These are phyloP conservation scores for Candida dajiaensis DNA, from an alignment of 805 yeast species.

Conservation along the genomic window DNA sequence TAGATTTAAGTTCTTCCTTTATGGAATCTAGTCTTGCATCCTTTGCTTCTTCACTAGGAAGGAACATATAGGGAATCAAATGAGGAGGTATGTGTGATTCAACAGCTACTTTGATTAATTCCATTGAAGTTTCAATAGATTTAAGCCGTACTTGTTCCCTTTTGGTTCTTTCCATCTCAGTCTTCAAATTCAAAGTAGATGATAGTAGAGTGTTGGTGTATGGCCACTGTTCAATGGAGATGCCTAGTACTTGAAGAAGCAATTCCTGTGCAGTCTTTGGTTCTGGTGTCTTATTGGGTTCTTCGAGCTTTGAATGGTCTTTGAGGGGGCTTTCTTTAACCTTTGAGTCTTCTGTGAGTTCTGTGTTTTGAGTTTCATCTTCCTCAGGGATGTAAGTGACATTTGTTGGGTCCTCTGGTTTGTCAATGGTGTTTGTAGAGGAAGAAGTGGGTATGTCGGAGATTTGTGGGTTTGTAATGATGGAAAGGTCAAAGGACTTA, in stretches of 20 bases:
- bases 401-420: background rate
- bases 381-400: background rate
- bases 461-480: background rate
- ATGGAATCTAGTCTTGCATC: background rate
- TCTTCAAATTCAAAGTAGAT: conserved; percentile 29
- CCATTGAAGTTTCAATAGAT: conserved; percentile 28
- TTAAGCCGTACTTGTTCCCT: conserved; percentile 29
- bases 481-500: conserved; percentile 10
- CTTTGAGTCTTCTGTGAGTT: background rate
- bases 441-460: background rate
- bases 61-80: conserved; percentile 32
- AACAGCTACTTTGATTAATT: conserved; percentile 31
- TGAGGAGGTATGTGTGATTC: conserved; percentile 31
- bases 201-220: conserved; percentile 32
- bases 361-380: too few species aligned
- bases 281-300: background rate
- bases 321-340: background rate
- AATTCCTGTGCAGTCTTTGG: background rate
- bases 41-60: conserved; percentile 4
- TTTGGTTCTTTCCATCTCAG: conserved; percentile 36
- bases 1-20: background rate
- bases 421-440: background rate
- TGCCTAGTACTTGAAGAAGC: conserved; percentile 4
- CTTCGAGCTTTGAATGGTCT: background rate
- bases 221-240: conserved; percentile 26